phyloP scores from a whole-genome alignment of 2,329 filamentous ascomycete species.

The Talaromyces marneffei region DNA sequence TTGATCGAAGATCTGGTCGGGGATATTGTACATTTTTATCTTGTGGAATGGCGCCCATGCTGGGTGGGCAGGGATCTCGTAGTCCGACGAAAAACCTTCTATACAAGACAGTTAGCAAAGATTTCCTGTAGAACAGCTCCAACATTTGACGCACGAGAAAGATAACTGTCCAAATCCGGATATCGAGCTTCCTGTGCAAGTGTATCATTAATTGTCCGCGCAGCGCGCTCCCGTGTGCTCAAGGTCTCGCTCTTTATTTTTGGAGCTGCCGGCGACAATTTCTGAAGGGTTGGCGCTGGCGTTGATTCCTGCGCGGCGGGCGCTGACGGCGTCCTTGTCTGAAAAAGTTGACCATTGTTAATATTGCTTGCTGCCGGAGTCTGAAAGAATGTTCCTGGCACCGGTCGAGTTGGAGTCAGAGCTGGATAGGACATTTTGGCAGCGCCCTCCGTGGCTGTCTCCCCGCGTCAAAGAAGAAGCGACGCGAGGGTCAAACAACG shows the following conservation, averaged over 20 bases:
- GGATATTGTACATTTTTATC: conserved; percentile 79
- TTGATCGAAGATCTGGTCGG: conserved; percentile 85
- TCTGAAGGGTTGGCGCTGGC: conserved; percentile 24
- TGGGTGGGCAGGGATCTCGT: conserved; percentile 64
- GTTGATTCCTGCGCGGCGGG: conserved; percentile 26
- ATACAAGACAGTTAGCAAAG: conserved; percentile 26
- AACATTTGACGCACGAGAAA: conserved; percentile 65
- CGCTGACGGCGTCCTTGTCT: conserved; percentile 23
- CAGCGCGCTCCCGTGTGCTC: conserved; percentile 71
- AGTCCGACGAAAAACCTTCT: conserved; percentile 90
- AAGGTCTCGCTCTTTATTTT: conserved; percentile 48
- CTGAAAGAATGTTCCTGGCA: conserved; percentile 39
- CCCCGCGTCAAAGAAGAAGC: conserved; percentile 20
- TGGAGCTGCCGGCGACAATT: conserved; percentile 32
- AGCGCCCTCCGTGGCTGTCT: conserved; percentile 17
- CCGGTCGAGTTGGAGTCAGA: conserved; percentile 37
- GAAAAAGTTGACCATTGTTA: conserved; percentile 34
- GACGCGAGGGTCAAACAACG: conserved; percentile 12
- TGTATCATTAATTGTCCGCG: conserved; percentile 73
- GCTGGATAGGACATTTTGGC: conserved; percentile 39
- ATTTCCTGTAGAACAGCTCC: not conserved
- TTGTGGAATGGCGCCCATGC: conserved; percentile 89
- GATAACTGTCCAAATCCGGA: conserved; percentile 83
- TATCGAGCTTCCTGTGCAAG: conserved; percentile 72
- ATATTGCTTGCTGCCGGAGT: conserved; percentile 34